Evolutionary conservation across 495 filamentous ascomycete genomes (phyloP).

Genomic region (Penicillium simplicissimum): DNA sequence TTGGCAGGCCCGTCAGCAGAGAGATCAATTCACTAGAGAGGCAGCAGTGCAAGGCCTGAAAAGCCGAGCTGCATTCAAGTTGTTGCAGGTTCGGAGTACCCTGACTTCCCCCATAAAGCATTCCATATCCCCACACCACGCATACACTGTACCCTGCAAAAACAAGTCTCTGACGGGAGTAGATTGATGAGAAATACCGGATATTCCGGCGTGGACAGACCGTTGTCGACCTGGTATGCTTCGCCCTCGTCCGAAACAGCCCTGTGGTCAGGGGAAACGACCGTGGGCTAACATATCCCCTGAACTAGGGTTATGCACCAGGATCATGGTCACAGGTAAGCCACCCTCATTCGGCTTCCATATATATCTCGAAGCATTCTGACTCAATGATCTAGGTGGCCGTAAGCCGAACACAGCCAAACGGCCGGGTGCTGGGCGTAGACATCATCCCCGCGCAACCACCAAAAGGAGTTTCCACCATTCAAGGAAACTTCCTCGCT

Average conservation of each 20-base stretch:
- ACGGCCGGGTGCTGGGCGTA: constrained; percentile 82
- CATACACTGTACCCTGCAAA: neutral
- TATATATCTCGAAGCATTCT: neutral
- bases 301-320: constrained; percentile 79
- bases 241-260: neutral
- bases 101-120: neutral
- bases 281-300: constrained; percentile 14
- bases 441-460: constrained; percentile 92
- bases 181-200: constrained; percentile 79
- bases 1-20: constrained; percentile 78
- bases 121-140: neutral
- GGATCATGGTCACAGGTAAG: constrained; percentile 89
- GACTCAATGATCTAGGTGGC: constrained; percentile 63
- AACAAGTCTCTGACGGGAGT: neutral
- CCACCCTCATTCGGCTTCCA: neutral
- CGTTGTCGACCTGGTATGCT: constrained; percentile 78
- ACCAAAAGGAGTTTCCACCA: constrained; percentile 82
- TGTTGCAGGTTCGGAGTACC: constrained; percentile 62
- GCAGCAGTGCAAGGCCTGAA: constrained; percentile 77
- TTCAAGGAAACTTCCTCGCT: constrained; percentile 89
- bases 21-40: constrained; percentile 66
- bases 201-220: constrained; percentile 79
- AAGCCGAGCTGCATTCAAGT: constrained; percentile 89
- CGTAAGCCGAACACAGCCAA: constrained; percentile 68
- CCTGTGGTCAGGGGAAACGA: neutral